Evolutionary conservation across 352 stramenopile genomes (phyloP).

Genomic region (Phytophthora ohioensis): DNA sequence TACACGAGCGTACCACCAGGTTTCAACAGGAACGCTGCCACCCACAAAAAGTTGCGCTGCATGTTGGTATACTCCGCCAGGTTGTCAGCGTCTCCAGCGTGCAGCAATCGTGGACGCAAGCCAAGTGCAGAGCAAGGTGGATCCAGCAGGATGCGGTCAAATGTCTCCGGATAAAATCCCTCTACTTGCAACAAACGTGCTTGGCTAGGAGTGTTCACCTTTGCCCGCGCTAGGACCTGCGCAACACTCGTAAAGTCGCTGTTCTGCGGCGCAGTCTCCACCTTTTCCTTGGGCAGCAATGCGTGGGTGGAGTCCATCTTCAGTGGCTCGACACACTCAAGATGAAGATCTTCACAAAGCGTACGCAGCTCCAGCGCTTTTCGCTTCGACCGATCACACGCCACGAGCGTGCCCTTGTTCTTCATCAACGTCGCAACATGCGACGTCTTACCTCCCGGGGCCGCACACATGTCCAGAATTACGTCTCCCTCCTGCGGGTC

Average conservation of each 20-base stretch:
- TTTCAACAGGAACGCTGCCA: conserved; percentile 92
- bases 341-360: conserved; percentile 74
- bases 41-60: conserved; percentile 90
- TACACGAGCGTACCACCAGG: conserved; percentile 93
- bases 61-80: conserved; percentile 85
- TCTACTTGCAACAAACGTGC: conserved; percentile 81
- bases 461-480: conserved; percentile 95
- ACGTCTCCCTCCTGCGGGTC: conserved; percentile 84
- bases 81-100: conserved; percentile 78
- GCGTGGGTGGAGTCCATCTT: conserved; percentile 92
- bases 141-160: conserved; percentile 95
- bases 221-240: conserved; percentile 69
- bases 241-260: conserved; percentile 48
- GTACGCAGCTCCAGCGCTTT: conserved; percentile 86
- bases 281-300: conserved; percentile 60
- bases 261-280: conserved; percentile 26
- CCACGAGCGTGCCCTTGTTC: conserved; percentile 86
- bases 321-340: conserved; percentile 67
- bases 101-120: conserved; percentile 90
- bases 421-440: conserved; percentile 93
- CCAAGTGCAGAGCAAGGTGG: conserved; percentile 93
- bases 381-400: conserved; percentile 92
- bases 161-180: conserved; percentile 93
- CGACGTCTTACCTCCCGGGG: conserved; percentile 94
- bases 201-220: conserved; percentile 50